Percentiles rank a stretch among this genome's conserved stretches.
Conservation (phyloP, 192 early-diverging fungal species). For the Chytriomyces sp. region DNA sequence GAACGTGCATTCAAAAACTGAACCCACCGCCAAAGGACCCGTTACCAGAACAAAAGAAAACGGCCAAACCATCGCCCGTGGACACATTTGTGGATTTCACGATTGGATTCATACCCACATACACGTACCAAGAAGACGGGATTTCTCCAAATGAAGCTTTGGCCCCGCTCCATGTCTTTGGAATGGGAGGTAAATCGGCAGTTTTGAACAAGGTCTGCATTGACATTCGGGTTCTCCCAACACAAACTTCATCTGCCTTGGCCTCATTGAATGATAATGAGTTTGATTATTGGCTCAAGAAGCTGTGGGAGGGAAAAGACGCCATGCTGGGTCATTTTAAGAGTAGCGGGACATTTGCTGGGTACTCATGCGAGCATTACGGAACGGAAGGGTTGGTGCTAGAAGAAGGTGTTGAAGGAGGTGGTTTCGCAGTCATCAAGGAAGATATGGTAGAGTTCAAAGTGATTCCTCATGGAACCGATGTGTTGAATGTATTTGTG, state of each 20-base stretch:
- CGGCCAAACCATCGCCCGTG: not conserved
- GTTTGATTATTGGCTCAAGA: conserved; percentile 29
- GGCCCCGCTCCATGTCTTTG: conserved; percentile 12
- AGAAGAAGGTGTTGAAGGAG: not conserved
- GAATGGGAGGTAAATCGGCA: not conserved
- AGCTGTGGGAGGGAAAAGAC: conserved; percentile 22
- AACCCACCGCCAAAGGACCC: not conserved
- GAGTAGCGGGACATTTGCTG: conserved; percentile 3
- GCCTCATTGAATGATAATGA: not conserved
- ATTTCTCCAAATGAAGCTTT: conserved; percentile 1
- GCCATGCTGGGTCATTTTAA: conserved; percentile 18
- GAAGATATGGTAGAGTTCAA: conserved; percentile 5
- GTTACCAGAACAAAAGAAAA: too few species aligned
- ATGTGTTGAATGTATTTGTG: not conserved
- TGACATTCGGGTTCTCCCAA: not conserved
- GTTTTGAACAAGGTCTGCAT: conserved; percentile 5
- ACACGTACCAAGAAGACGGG: not conserved
- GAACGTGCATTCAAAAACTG: conserved; percentile 3
- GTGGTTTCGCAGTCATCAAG: not conserved
- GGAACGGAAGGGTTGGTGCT: not conserved
- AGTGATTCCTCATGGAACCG: not conserved
- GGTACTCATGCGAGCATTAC: not conserved
- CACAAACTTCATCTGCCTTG: not conserved
- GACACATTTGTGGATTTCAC: conserved; percentile 19
- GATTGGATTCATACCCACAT: conserved; percentile 11